Evolutionary conservation across 2,329 filamentous ascomycete genomes (phyloP).

Genomic region (Fusarium tanahbumbuense): DNA sequence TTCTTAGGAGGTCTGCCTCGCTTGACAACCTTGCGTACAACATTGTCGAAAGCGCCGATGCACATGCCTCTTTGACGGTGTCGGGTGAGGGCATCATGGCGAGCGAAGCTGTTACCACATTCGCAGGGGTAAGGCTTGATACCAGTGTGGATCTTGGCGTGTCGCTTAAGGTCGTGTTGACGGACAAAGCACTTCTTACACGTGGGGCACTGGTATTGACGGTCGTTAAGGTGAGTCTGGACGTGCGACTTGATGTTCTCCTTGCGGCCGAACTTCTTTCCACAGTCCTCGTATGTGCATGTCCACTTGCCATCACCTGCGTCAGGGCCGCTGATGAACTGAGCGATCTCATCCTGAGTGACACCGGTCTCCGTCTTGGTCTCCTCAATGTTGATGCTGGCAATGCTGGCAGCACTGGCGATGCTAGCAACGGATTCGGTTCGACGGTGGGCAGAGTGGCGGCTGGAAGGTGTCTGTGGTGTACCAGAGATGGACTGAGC

Average conservation of each 20-base stretch:
- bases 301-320: constrained; percentile 81
- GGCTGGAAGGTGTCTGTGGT: constrained; percentile 34
- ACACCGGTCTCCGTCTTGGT: constrained; percentile 83
- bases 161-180: constrained; percentile 95
- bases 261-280: constrained; percentile 93
- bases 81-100: constrained; percentile 93
- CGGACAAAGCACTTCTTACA: constrained; percentile 97
- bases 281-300: constrained; percentile 81
- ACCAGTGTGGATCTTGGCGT: constrained; percentile 96
- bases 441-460: constrained; percentile 60
- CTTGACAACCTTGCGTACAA: constrained; percentile 70
- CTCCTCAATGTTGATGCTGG: constrained; percentile 72
- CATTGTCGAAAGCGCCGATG: constrained; percentile 89
- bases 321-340: constrained; percentile 79
- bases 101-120: constrained; percentile 93
- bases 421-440: constrained; percentile 71
- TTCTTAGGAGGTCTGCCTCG: constrained; percentile 71
- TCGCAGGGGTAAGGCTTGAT: constrained; percentile 95
- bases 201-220: constrained; percentile 92
- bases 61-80: constrained; percentile 98
- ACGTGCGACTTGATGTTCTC: constrained; percentile 99
- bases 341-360: constrained; percentile 83
- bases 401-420: constrained; percentile 68
- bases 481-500: constrained; percentile 35
- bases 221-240: constrained; percentile 95